Conservation (phyloP, 257 asterid genomes). For the Anisodus tanguticus region DNA sequence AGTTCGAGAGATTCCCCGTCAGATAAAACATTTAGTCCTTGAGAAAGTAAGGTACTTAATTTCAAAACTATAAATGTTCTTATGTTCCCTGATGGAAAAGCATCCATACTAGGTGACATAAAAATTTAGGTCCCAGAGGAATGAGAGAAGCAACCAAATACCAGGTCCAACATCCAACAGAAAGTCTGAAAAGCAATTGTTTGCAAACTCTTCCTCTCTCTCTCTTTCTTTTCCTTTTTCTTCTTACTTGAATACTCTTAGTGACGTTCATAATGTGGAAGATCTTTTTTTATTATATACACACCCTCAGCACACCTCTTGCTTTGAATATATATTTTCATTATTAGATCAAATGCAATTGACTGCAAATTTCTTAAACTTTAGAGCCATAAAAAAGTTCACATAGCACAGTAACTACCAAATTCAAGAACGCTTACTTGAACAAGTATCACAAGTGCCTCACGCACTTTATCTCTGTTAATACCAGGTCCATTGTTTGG, state of each 20-base stretch:
- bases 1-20: not conserved
- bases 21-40: not conserved
- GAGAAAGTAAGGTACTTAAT: not conserved
- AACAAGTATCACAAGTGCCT: slow-evolving; percentile 77
- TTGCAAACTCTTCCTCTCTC: not conserved
- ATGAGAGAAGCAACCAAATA: not conserved
- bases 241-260: not conserved
- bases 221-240: not conserved
- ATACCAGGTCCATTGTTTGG: slow-evolving; percentile 58
- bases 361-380: not conserved
- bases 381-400: not conserved
- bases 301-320: too few species aligned
- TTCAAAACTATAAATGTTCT: not conserved
- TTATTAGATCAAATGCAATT: not conserved
- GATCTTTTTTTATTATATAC: too few species aligned
- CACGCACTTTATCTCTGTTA: slow-evolving; percentile 79
- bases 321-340: not conserved
- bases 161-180: slow-evolving; percentile 5
- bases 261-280: not conserved
- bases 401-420: not conserved
- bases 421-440: slow-evolving; percentile 58
- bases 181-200: not conserved
- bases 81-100: not conserved
- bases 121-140: not conserved
- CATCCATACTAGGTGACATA: not conserved